phyloP scores from a whole-genome alignment of 2,329 filamentous ascomycete species.

The Magnaporthiopsis poae region DNA sequence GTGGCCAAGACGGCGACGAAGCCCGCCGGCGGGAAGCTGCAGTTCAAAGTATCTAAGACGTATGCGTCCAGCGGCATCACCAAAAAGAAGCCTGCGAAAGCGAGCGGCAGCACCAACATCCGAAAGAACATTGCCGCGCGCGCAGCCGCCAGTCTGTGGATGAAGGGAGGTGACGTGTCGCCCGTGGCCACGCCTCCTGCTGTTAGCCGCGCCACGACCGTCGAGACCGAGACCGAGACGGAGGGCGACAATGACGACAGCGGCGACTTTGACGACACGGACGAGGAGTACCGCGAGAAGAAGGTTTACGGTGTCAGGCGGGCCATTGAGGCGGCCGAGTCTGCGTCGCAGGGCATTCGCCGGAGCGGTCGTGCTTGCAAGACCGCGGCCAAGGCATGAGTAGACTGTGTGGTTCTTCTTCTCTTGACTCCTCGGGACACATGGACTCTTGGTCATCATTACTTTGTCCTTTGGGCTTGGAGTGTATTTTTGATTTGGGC shows the following conservation, averaged over 20 bases:
- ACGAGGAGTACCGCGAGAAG: neutral
- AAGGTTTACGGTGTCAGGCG: neutral
- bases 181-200: neutral
- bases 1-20: neutral
- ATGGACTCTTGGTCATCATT: neutral
- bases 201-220: neutral
- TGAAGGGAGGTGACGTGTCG: neutral
- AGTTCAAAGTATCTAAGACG: conserved; percentile 1
- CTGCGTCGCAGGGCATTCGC: neutral
- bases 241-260: neutral
- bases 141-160: neutral
- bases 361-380: conserved; percentile 7
- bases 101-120: neutral
- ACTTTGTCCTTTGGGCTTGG: too few relatives aligned
- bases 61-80: neutral
- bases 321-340: neutral
- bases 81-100: neutral
- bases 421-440: too few relatives aligned
- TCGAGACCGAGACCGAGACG: neutral
- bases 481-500: neutral
- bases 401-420: neutral
- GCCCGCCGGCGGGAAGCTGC: neutral
- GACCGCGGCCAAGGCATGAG: conserved; percentile 1
- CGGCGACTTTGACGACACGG: neutral
- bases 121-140: neutral